Evolutionary conservation across 805 yeast species (phyloP).

Genomic region (Torulaspora microellipsoides): DNA sequence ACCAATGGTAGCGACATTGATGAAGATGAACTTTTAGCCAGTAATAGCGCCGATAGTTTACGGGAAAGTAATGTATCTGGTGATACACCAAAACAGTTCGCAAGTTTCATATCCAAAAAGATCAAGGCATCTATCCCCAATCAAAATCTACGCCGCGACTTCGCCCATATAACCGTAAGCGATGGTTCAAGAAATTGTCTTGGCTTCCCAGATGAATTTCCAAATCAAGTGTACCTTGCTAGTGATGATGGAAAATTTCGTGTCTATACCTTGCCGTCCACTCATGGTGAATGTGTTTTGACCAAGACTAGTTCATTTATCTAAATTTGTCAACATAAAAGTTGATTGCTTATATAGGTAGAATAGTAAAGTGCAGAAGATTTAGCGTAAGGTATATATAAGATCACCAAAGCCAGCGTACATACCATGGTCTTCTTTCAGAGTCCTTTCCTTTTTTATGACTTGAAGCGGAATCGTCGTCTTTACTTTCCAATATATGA

Average conservation of each 20-base stretch:
- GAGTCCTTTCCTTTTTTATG: neutral
- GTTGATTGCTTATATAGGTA: neutral
- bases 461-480: neutral
- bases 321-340: neutral
- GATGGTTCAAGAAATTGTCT: constrained; percentile 20
- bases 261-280: constrained; percentile 28
- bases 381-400: too few relatives aligned
- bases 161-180: constrained; percentile 28
- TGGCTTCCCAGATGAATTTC: constrained; percentile 33
- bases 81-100: constrained; percentile 23
- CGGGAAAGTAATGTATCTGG: constrained; percentile 6
- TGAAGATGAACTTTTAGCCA: constrained; percentile 14
- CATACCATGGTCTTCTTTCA: constrained; percentile 15
- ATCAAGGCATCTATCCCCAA: constrained; percentile 29
- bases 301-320: constrained; percentile 23
- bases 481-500: constrained; percentile 2
- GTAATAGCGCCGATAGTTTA: constrained; percentile 6
- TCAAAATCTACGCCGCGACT: constrained; percentile 29
- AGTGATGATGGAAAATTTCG: constrained; percentile 29
- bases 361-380: neutral
- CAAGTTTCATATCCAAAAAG: constrained; percentile 23
- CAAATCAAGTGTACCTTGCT: constrained; percentile 28
- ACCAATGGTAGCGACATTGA: constrained; percentile 3
- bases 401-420: constrained; percentile 16
- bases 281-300: constrained; percentile 28